Evolutionary conservation across 495 filamentous ascomycete species (phyloP).

Genomic region (Bombardia bombarda): DNA sequence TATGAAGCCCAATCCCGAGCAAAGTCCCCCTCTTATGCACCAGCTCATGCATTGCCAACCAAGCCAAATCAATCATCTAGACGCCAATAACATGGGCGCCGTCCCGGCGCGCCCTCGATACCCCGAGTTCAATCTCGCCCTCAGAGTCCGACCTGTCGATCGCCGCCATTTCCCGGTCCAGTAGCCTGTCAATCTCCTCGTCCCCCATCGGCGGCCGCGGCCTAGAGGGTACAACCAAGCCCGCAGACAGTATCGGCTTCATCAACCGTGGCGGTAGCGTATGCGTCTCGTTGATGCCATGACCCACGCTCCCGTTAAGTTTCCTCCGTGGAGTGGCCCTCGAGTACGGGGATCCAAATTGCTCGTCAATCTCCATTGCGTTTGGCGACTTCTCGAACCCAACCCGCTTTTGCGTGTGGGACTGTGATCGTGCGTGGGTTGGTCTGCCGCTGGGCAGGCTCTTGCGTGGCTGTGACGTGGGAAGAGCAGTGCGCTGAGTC

Average conservation of each 20-base stretch:
- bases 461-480: constrained; percentile 34
- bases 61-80: neutral
- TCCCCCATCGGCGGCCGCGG: constrained; percentile 29
- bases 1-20: neutral
- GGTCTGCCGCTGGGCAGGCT: constrained; percentile 37
- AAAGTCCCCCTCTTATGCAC: too few species aligned
- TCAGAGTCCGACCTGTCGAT: constrained; percentile 39
- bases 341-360: constrained; percentile 23
- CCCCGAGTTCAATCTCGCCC: constrained; percentile 37
- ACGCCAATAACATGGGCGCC: constrained; percentile 13
- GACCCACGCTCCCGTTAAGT: constrained; percentile 21
- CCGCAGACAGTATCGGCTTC: constrained; percentile 32
- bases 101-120: constrained; percentile 20
- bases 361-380: constrained; percentile 38
- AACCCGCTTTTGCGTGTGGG: constrained; percentile 32
- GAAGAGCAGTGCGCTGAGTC: constrained; percentile 30
- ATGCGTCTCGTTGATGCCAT: constrained; percentile 9
- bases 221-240: constrained; percentile 25
- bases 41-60: too few species aligned
- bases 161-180: constrained; percentile 32
- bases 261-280: constrained; percentile 12
- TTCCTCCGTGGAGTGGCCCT: constrained; percentile 35
- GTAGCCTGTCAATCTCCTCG: constrained; percentile 40
- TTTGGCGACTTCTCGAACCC: constrained; percentile 38
- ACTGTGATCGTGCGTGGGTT: constrained; percentile 22